Percentiles rank a stretch among this genome's conserved stretches.
These are phyloP conservation scores for Penicillium parvum DNA, from an alignment of 495 filamentous ascomycete species.

Conservation along the genomic window DNA sequence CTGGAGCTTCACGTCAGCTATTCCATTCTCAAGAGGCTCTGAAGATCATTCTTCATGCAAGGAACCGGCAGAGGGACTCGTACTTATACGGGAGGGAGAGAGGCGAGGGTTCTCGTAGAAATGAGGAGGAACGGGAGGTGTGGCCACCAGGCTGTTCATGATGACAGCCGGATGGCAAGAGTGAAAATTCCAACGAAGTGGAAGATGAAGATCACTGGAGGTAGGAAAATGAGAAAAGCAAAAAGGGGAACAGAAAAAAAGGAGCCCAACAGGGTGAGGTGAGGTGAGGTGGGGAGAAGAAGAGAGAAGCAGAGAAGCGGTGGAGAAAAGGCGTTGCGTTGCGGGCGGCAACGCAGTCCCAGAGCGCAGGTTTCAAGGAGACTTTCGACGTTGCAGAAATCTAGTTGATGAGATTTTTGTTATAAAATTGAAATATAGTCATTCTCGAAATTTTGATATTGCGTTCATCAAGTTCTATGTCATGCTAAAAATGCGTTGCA, in stretches of 20 bases:
- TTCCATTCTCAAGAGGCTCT: not conserved
- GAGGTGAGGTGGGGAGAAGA: slow-evolving; percentile 38
- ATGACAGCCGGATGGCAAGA: slow-evolving; percentile 40
- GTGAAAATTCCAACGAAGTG: slow-evolving; percentile 6
- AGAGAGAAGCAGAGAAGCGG: slow-evolving; percentile 41
- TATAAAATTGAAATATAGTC: too few relatives aligned
- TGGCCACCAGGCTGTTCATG: slow-evolving; percentile 62
- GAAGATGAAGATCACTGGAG: slow-evolving; percentile 4
- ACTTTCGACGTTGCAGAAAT: slow-evolving; percentile 27
- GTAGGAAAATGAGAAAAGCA: slow-evolving; percentile 16
- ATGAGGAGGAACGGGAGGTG: slow-evolving; percentile 69
- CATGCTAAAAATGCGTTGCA: too few relatives aligned
- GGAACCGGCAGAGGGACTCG: slow-evolving; percentile 12
- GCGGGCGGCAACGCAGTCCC: slow-evolving; percentile 44
- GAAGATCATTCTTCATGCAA: not conserved
- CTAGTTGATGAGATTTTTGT: too few relatives aligned
- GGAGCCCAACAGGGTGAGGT: slow-evolving; percentile 31
- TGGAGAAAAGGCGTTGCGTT: slow-evolving; percentile 35
- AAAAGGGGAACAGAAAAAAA: slow-evolving; percentile 27
- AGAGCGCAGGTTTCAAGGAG: slow-evolving; percentile 22
- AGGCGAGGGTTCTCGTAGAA: slow-evolving; percentile 67
- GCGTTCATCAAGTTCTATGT: too few relatives aligned
- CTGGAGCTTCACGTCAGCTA: slow-evolving; percentile 34
- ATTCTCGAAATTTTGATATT: too few relatives aligned
- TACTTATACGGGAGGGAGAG: slow-evolving; percentile 70